Base-by-base conservation (phyloP, 345 rosid species). In the Populus deltoides region DNA sequence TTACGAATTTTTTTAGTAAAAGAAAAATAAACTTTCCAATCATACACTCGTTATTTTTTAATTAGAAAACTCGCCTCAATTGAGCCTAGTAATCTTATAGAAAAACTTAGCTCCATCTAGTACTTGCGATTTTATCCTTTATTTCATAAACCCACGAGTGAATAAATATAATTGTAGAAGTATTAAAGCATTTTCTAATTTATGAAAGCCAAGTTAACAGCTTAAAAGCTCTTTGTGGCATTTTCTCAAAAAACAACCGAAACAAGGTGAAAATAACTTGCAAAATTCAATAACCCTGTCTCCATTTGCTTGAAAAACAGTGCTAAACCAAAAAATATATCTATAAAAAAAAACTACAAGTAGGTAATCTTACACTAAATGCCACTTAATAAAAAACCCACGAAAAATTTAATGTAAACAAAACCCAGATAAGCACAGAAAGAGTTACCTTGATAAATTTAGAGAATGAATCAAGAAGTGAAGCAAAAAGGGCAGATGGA, bases 401-500 rank as follows among this genome's bases (percentile, higher is more conserved):
- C 62, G 10, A n/a, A 5, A 53, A 9, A 59, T 2, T 11, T 43
- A 73, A 35, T 57, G n/a, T 5, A 59, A 36, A 7, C 22, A 73
- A 38, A 7, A 17, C 63, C 7, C 41, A 49, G 5, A 71, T 18
- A 53, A 31, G 53, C 77, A 77, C 70, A 9, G 66, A 31, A 35
- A 73, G 83, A 83, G 80, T 75, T 10, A 86, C 90, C 89, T 80
- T 74, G 67, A n/a, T 47, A 51, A 86, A 72, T 47, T 20, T 16
- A 16, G 85, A 66, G 61, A 86, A 86, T 17, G 73, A 36, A 73
- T 81, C 83, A 36, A 92, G 87, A 68, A 95, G 92, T 3, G 92
- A 80, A 69, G 77, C 80, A 86, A 88, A 92, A 38, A 94, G 90
- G 8, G 88, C 33, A 22, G 87, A 87, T 0, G 93, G 83, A 82